Evolutionary conservation across 2,329 filamentous ascomycete genomes (phyloP).

Genomic region (Venturia effusa): DNA sequence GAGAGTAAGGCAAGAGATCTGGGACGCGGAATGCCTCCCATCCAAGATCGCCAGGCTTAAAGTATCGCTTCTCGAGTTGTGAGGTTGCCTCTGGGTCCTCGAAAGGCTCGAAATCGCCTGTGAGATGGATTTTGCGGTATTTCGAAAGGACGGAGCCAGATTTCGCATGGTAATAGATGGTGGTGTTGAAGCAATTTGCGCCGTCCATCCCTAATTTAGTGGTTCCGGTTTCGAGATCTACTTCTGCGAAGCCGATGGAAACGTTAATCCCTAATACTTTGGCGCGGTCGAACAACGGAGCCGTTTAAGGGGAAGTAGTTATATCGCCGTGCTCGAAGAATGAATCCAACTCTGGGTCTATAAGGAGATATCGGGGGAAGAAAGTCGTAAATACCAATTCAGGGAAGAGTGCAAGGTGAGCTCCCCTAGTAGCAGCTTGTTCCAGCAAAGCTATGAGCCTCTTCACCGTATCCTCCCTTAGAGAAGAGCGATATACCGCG

Average conservation of each 20-base stretch:
- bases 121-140: conserved; percentile 42
- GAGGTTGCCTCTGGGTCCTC: conserved; percentile 36
- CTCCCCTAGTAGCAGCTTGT: conserved; percentile 31
- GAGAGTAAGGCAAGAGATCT: conserved; percentile 25
- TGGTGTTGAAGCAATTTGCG: conserved; percentile 33
- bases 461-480: conserved; percentile 29
- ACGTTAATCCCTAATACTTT: conserved; percentile 38
- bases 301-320: conserved; percentile 30
- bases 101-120: conserved; percentile 37
- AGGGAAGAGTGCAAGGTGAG: conserved; percentile 40
- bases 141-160: conserved; percentile 31
- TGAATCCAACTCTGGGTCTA: conserved; percentile 32
- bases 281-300: conserved; percentile 37
- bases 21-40: conserved; percentile 41
- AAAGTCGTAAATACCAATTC: conserved; percentile 45
- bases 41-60: conserved; percentile 39
- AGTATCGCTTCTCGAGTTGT: conserved; percentile 46
- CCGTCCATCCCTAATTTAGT: conserved; percentile 21
- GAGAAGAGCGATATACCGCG: conserved; percentile 30
- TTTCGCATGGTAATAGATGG: conserved; percentile 35
- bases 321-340: conserved; percentile 39
- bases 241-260: conserved; percentile 41
- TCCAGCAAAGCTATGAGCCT: conserved; percentile 40
- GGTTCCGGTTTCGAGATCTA: conserved; percentile 31
- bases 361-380: conserved; percentile 40